These are phyloP conservation scores for Plasmodium gonderi DNA, from an alignment of 169 alveolate genomes.

Conservation along the genomic window DNA sequence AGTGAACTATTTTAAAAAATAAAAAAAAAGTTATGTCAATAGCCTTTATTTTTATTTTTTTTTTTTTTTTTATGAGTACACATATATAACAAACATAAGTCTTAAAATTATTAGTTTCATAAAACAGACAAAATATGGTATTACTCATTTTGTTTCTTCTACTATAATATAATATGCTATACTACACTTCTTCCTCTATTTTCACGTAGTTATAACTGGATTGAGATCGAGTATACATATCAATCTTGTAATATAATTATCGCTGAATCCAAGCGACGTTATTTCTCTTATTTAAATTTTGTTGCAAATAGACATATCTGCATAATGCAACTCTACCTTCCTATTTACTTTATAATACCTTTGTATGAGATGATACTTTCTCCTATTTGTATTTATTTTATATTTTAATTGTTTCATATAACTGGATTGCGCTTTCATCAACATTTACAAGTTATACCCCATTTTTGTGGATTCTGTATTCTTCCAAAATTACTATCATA, in stretches of 20 bases:
- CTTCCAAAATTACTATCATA: not conserved
- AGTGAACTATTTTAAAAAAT: not conserved
- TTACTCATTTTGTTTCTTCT: too few species aligned
- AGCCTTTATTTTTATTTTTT: not conserved
- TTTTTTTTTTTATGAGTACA: not conserved
- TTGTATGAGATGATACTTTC: not conserved
- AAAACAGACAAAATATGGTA: not conserved
- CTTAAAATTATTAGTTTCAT: not conserved
- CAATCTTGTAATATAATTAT: not conserved
- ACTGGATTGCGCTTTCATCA: not conserved
- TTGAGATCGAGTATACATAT: not conserved
- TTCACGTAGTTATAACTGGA: not conserved
- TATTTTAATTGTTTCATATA: not conserved
- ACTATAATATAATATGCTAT: not conserved
- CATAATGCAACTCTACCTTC: not conserved
- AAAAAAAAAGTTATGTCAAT: not conserved
- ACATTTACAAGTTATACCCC: not conserved
- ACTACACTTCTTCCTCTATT: not conserved
- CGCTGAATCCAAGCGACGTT: not conserved
- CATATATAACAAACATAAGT: constrained; percentile 1
- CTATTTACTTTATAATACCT: not conserved
- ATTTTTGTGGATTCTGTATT: not conserved
- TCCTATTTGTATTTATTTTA: not conserved
- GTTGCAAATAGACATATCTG: not conserved
- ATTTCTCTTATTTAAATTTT: not conserved